phyloP scores from a whole-genome alignment of 2,329 filamentous ascomycete species.

The Penicillium sp. region DNA sequence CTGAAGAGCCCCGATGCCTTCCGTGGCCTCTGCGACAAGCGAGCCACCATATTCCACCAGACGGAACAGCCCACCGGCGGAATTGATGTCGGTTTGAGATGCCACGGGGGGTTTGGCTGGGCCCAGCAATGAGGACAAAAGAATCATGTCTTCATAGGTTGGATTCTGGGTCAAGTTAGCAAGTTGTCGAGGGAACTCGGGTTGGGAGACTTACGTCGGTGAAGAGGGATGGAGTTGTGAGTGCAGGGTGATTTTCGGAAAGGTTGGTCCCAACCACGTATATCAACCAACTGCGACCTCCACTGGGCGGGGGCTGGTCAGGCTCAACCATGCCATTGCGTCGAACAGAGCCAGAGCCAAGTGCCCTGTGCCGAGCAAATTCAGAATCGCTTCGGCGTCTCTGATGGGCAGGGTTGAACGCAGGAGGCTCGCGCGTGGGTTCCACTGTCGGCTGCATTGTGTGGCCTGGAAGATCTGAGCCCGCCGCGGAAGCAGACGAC shows the following conservation, averaged over 20 bases:
- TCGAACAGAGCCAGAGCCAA: slow-evolving; percentile 63
- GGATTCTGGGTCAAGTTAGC: slow-evolving; percentile 49
- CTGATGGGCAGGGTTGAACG: slow-evolving; percentile 49
- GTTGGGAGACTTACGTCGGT: slow-evolving; percentile 57
- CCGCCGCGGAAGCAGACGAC: slow-evolving; percentile 49
- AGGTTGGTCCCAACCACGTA: slow-evolving; percentile 71
- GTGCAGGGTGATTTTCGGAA: slow-evolving; percentile 69
- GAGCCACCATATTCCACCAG: slow-evolving; percentile 48
- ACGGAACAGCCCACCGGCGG: slow-evolving; percentile 62
- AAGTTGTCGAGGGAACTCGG: background rate
- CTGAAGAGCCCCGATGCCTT: slow-evolving; percentile 38
- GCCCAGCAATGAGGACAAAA: slow-evolving; percentile 66
- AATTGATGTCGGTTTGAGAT: slow-evolving; percentile 63
- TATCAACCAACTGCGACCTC: slow-evolving; percentile 69
- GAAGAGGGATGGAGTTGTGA: slow-evolving; percentile 69
- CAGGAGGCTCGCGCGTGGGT: slow-evolving; percentile 45
- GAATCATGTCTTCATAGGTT: slow-evolving; percentile 72
- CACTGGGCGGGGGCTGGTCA: slow-evolving; percentile 49
- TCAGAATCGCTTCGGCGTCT: slow-evolving; percentile 62
- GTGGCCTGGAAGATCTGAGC: slow-evolving; percentile 38
- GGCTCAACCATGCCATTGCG: slow-evolving; percentile 67
- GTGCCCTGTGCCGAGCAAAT: slow-evolving; percentile 55
- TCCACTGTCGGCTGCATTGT: slow-evolving; percentile 38
- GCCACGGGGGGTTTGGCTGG: slow-evolving; percentile 70
- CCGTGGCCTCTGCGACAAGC: slow-evolving; percentile 51